phyloP scores from a whole-genome alignment of 345 rosid species.

The Arabidopsis thaliana region DNA sequence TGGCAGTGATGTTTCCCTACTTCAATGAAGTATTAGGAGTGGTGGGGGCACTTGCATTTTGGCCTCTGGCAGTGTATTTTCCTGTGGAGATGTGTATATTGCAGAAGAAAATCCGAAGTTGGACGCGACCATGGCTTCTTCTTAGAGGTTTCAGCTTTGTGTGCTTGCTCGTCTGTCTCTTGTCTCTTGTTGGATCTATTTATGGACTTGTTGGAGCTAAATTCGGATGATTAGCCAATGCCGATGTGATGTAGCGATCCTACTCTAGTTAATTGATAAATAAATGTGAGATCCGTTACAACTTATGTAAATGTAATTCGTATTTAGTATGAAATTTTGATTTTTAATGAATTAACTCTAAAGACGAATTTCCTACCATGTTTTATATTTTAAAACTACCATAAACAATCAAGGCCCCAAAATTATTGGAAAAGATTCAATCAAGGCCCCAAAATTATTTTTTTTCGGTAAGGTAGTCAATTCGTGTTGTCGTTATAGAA shows the following conservation, averaged over 20 bases:
- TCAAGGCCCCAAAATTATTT: too few species aligned
- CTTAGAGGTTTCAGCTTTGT: slow-evolving; percentile 53
- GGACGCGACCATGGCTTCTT: slow-evolving; percentile 64
- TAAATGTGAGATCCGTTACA: background rate
- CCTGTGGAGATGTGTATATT: slow-evolving; percentile 73
- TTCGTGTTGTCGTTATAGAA: too few species aligned
- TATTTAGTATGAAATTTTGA: too few species aligned
- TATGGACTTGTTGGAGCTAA: slow-evolving; percentile 64
- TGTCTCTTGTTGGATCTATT: slow-evolving; percentile 64
- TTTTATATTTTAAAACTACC: too few species aligned
- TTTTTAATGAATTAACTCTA: too few species aligned
- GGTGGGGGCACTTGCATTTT: slow-evolving; percentile 72
- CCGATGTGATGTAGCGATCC: background rate
- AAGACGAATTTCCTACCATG: too few species aligned
- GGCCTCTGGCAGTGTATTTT: slow-evolving; percentile 79
- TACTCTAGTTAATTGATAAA: background rate
- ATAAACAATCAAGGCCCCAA: too few species aligned
- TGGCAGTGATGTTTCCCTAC: slow-evolving; percentile 72
- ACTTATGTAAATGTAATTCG: too few species aligned
- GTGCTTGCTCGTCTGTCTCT: slow-evolving; percentile 51
- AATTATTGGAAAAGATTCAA: too few species aligned
- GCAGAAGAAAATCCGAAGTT: slow-evolving; percentile 57
- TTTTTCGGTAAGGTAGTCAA: too few species aligned
- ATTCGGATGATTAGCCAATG: slow-evolving; percentile 34
- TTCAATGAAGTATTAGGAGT: slow-evolving; percentile 84